Evolutionary conservation across 2,329 filamentous ascomycete genomes (phyloP), one percentile per base, ranked within the genome.

Genomic region (Epichloe elymi): DNA sequence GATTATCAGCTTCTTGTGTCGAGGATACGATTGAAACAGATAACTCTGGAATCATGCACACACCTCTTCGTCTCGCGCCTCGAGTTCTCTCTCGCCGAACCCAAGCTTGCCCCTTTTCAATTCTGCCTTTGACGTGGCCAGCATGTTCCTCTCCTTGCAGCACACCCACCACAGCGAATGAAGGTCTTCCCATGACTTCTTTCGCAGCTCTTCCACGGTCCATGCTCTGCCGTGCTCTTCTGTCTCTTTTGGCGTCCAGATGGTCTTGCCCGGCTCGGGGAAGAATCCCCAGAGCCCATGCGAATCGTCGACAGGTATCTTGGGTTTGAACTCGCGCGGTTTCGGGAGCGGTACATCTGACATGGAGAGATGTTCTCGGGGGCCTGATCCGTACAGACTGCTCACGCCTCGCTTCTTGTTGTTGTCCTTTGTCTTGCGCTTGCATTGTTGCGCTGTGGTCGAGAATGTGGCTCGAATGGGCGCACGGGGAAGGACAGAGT

Each of bases 241-340:
- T 51, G 86, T 81, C 58, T 91, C 82, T 37, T 80, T 75, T 5
- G 90, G 89, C 7, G 82, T 82, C 59, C 77, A 76, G 60, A 95
- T 67, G n/a, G 83, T 70, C 61, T 81, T 78, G 56, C 79, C 79
- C 56, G 83, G 76, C 55, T 75, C 75, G 60, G 83, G 81, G 70
- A 98, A 97, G 71, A 98, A 98, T 1, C 80, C 84, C 85, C 87
- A 97, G 11, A 98, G 82, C 33, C 89, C 91, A 68, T 98, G 93
- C 57, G 90, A 70, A 30, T 80, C 75, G 63, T 88, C 83, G 41
- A 75, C 76, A 55, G 78, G 65, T 35, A 85, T 65, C 45, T 73
- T 65, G 50, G 79, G 78, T 62, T 80, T 75, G 54, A 75, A 74
- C 51, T 83, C 74, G 54, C 63, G 63, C 6, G 93, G 90, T 62